These are phyloP conservation scores for Tylopilus cervinicoccineus DNA, from an alignment of 768 basidiomycete species.

Conservation along the genomic window DNA sequence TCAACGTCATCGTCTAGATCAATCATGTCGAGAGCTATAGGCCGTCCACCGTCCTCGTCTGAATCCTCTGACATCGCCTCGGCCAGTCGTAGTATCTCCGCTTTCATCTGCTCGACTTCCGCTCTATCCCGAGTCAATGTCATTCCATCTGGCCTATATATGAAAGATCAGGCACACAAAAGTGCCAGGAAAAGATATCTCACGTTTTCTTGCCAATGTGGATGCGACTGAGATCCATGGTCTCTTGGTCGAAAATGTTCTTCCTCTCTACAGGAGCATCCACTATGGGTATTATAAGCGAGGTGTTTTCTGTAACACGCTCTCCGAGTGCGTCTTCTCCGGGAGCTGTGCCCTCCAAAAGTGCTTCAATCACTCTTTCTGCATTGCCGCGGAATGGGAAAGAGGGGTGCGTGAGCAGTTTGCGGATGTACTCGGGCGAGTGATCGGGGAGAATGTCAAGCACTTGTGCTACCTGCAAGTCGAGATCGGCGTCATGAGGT, in stretches of 20 bases:
- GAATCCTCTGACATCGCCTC: constrained; percentile 63
- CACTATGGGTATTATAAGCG: neutral
- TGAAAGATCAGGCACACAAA: constrained; percentile 3
- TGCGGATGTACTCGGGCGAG: constrained; percentile 51
- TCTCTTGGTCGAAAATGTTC: constrained; percentile 76
- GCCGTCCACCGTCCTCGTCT: constrained; percentile 47
- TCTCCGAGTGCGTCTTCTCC: constrained; percentile 27
- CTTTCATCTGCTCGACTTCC: constrained; percentile 74
- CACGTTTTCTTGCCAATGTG: constrained; percentile 65
- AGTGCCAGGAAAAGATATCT: constrained; percentile 13
- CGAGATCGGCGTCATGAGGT: constrained; percentile 41
- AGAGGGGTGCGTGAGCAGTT: constrained; percentile 46
- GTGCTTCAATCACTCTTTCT: constrained; percentile 62
- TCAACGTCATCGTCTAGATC: constrained; percentile 56
- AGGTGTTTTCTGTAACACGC: neutral
- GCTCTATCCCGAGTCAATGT: constrained; percentile 50
- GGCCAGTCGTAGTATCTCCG: constrained; percentile 73
- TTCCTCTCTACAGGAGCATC: constrained; percentile 41
- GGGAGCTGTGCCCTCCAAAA: constrained; percentile 74
- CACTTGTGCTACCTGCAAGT: constrained; percentile 62
- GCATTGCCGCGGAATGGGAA: constrained; percentile 49
- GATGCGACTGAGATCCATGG: constrained; percentile 58
- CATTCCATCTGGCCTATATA: constrained; percentile 42
- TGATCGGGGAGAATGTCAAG: constrained; percentile 73
- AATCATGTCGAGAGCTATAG: constrained; percentile 22